These are phyloP conservation scores for Colletotrichum karsti DNA, from an alignment of 2,329 filamentous ascomycete species.

Conservation along the genomic window DNA sequence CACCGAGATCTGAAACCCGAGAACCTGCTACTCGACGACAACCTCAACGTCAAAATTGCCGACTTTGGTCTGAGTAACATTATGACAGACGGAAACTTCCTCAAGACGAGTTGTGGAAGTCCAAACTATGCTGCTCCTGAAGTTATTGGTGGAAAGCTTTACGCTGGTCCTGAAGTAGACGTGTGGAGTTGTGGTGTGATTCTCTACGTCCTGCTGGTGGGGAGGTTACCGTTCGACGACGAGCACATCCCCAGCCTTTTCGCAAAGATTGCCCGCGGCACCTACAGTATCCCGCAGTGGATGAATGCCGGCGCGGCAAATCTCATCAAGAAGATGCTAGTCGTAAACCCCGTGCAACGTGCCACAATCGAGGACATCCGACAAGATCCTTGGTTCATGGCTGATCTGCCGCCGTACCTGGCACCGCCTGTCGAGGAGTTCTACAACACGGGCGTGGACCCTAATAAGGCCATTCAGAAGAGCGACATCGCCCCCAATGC, in stretches of 20 bases:
- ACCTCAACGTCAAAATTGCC: conserved; percentile 98
- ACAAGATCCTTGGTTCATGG: conserved; percentile 92
- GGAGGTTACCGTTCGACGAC: conserved; percentile 93
- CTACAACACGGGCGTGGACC: conserved; percentile 91
- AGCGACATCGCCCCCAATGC: conserved; percentile 83
- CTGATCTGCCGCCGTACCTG: conserved; percentile 86
- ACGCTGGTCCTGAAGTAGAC: conserved; percentile 96
- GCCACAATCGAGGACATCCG: conserved; percentile 95
- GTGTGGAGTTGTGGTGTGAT: conserved; percentile 98
- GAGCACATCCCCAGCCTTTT: conserved; percentile 98
- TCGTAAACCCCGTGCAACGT: conserved; percentile 93
- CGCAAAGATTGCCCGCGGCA: conserved; percentile 95
- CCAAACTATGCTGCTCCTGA: conserved; percentile 98
- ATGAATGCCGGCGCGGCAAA: conserved; percentile 84
- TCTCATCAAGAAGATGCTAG: conserved; percentile 92
- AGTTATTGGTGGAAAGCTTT: conserved; percentile 97
- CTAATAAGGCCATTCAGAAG: conserved; percentile 88
- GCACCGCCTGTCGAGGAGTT: conserved; percentile 91
- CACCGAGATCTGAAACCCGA: conserved; percentile 98
- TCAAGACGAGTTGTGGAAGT: conserved; percentile 98
- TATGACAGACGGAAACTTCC: conserved; percentile 99
- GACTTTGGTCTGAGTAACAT: conserved; percentile 99
- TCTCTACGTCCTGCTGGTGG: conserved; percentile 82
- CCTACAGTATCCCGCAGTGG: conserved; percentile 91
- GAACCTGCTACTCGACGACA: conserved; percentile 92